A percentile compares a stretch with the other conserved stretches of the same genome.
phyloP scores from a whole-genome alignment of 345 rosid species.

The Turritis glabra region DNA sequence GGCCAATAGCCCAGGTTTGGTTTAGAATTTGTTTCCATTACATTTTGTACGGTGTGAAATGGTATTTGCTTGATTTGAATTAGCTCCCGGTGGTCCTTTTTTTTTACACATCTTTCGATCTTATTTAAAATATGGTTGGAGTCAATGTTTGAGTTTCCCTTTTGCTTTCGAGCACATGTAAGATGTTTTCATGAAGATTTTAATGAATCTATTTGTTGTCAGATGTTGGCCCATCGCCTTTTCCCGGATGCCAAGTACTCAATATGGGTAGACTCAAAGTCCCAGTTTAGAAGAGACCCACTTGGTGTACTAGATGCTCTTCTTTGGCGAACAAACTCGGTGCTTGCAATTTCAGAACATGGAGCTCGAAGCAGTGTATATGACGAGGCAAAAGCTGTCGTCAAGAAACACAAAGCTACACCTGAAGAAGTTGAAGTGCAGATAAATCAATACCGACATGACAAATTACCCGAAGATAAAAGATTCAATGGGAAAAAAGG shows the following conservation, averaged over 20 bases:
- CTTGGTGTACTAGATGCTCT: constrained; percentile 87
- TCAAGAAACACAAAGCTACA: constrained; percentile 83
- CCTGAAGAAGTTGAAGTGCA: constrained; percentile 92
- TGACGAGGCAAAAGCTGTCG: constrained; percentile 91
- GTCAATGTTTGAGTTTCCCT: not conserved
- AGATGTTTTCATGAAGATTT: constrained; percentile 1
- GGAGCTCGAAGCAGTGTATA: constrained; percentile 97
- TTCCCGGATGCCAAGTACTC: constrained; percentile 80
- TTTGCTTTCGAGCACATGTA: not conserved
- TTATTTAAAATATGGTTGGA: not conserved
- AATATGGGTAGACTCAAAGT: constrained; percentile 96
- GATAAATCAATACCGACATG: constrained; percentile 61
- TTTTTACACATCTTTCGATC: not conserved
- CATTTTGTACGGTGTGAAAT: not conserved
- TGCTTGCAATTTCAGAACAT: constrained; percentile 88
- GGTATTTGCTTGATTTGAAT: not conserved
- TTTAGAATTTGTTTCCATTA: not conserved
- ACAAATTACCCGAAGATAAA: constrained; percentile 78
- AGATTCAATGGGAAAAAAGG: constrained; percentile 85
- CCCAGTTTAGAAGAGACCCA: constrained; percentile 96
- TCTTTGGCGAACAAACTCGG: constrained; percentile 87
- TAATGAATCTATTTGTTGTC: constrained; percentile 26
- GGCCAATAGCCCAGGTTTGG: not conserved
- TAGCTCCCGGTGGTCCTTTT: not conserved
- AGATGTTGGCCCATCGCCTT: constrained; percentile 96